Conservation (phyloP, 78 protist genomes). For the Cyanophora paradoxa region DNA sequence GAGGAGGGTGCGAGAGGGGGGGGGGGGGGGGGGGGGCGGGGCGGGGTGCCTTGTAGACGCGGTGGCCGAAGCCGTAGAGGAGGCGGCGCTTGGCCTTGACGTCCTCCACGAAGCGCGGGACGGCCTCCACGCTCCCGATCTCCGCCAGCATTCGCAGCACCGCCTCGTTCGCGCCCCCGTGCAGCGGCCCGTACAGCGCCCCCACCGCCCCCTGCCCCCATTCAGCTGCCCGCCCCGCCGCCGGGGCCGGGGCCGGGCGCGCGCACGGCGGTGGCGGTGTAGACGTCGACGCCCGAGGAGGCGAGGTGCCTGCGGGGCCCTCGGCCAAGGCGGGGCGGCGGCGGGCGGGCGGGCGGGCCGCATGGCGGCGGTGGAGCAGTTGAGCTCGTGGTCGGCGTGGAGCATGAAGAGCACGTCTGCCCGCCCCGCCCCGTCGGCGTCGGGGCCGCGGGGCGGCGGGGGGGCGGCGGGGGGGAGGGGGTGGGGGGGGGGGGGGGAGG, state of each 20-base stretch:
- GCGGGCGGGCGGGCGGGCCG: too few relatives aligned
- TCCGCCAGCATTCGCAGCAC: constrained; percentile 61
- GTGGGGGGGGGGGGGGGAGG: constrained; percentile 72
- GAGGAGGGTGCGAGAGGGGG: too few relatives aligned
- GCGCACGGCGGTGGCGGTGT: constrained; percentile 7
- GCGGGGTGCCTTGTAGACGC: too few relatives aligned
- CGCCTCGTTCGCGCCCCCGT: constrained; percentile 66
- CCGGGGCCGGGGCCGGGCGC: background rate
- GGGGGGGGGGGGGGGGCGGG: too few relatives aligned
- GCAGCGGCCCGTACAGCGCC: constrained; percentile 77
- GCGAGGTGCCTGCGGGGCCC: too few relatives aligned
- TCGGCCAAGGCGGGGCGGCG: too few relatives aligned
- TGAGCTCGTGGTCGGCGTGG: constrained; percentile 78
- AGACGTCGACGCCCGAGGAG: constrained; percentile 22
- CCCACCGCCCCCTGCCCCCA: background rate
- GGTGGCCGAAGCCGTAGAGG: constrained; percentile 57
- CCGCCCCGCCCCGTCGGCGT: too few relatives aligned
- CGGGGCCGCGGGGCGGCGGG: too few relatives aligned
- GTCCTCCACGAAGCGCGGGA: constrained; percentile 33
- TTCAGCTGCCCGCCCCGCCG: background rate
- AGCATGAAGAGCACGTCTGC: constrained; percentile 46
- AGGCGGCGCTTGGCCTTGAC: constrained; percentile 43
- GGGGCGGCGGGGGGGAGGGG: constrained; percentile 73
- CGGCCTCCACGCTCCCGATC: constrained; percentile 58
- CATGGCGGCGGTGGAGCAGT: constrained; percentile 70